Base-by-base conservation (phyloP, 1,284 basidiomycete species). In the Heterobasidion occidentale region DNA sequence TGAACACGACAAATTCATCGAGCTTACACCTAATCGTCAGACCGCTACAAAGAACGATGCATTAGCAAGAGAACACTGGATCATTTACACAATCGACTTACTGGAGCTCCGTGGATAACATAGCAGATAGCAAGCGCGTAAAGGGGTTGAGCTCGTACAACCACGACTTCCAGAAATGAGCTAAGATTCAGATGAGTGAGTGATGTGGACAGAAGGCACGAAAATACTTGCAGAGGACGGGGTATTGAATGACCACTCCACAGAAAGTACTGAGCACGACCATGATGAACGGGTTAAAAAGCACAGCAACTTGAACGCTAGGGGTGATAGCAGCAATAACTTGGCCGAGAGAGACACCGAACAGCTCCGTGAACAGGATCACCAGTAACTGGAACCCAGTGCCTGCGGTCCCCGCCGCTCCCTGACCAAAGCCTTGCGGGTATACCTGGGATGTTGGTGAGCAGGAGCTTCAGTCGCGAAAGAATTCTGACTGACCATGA, bases 81-180 rank as follows among this genome's bases (percentile, higher is more conserved):
- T 27, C 12, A 44, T 35, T 36, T 65, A 50, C 33, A 51, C 11
- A 12, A 11, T 0, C 0, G 20, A 63, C 79, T 48, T 64, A 84
- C 82, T 92, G 83, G 34, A 97, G 76, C 64, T 90, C 92, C 14
- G 88, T 92, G 1, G 88, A 80, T 51, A 93, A 73, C 75, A 95
- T 85, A 9, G 89, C 77, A 7, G 83, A 77, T 46, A 93, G 71
- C 9, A 83, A 76, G 45, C 88, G 80, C 4, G 88, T 92, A 72
- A 85, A 92, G 0, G 84, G 84, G 46, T 76, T 74, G 14, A 90
- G 71, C 61, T 84, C 72, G 69, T 90, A 91, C 46, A 92, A 68
- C 88, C 90, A 94, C 20, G 75, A 74, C 59, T 79, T 72, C 86
- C 90, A 94, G 77, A 92, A 94, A 42, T 71, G 68, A 38, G 78